Conservation (phyloP, 192 early-diverging fungal genomes). For the Backusella circina region DNA sequence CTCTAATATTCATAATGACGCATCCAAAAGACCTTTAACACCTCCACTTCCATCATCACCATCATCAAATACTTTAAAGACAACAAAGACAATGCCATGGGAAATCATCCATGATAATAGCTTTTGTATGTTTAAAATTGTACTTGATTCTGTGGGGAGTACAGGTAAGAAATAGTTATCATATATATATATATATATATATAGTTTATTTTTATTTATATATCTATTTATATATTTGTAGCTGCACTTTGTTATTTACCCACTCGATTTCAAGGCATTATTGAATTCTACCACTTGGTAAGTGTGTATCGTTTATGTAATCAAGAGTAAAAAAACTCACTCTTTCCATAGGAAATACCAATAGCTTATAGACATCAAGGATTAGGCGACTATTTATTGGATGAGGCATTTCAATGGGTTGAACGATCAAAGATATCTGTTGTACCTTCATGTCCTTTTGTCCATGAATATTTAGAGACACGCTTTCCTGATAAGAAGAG, state of each 20-base stretch:
- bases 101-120: conserved; percentile 4
- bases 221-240: background rate
- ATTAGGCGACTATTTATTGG: conserved; percentile 19
- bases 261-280: conserved; percentile 3
- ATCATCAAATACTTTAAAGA: background rate
- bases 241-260: conserved; percentile 21
- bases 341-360: conserved; percentile 35
- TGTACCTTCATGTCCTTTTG: conserved; percentile 29
- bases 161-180: background rate
- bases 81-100: background rate
- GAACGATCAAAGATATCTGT: conserved; percentile 11
- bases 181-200: background rate
- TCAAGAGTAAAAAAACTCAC: too few species aligned
- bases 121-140: conserved; percentile 13
- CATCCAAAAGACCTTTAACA: background rate
- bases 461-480: conserved; percentile 14
- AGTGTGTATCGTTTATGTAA: background rate
- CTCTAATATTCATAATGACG: background rate
- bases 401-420: conserved; percentile 24
- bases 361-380: conserved; percentile 18
- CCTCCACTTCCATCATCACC: background rate
- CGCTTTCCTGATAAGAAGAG: conserved; percentile 12
- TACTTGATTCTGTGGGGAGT: conserved; percentile 8
- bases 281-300: conserved; percentile 19
- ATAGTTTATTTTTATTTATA: background rate